Percentiles rank a stretch among this genome's conserved stretches.
These are phyloP conservation scores for Solanum bukasovii DNA, from an alignment of 257 asterid genomes.

Conservation along the genomic window DNA sequence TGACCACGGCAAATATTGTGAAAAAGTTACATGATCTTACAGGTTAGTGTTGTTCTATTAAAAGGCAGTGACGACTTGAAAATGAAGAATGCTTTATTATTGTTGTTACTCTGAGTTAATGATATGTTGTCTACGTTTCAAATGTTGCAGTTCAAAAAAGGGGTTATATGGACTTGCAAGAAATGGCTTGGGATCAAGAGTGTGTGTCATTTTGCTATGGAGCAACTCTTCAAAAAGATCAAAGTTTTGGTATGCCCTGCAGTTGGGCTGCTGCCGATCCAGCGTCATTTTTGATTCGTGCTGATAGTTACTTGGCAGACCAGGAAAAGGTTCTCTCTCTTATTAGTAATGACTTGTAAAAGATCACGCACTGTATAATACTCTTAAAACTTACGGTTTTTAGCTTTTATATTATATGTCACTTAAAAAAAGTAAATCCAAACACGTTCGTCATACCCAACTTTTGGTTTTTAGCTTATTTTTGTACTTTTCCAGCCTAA, in stretches of 20 bases:
- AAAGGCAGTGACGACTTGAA: not conserved
- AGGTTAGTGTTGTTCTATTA: not conserved
- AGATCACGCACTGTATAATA: not conserved
- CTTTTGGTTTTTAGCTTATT: not conserved
- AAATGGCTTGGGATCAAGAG: not conserved
- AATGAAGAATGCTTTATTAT: not conserved
- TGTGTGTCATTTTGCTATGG: not conserved
- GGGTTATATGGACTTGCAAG: not conserved
- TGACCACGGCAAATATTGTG: not conserved
- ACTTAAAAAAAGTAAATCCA: not conserved
- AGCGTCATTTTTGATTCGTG: not conserved
- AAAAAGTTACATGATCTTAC: not conserved
- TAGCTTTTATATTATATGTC: not conserved
- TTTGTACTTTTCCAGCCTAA: not conserved
- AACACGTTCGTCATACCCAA: not conserved
- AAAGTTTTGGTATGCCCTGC: not conserved
- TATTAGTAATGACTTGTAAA: not conserved
- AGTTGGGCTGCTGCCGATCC: not conserved
- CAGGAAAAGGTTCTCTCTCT: not conserved
- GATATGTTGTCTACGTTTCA: not conserved
- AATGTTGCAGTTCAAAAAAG: not conserved
- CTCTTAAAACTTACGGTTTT: not conserved
- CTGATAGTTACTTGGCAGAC: not conserved
- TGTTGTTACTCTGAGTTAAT: not conserved
- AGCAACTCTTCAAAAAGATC: not conserved